These are phyloP conservation scores for Bauhinia variegata DNA, from an alignment of 306 rosid genomes.

Conservation along the genomic window DNA sequence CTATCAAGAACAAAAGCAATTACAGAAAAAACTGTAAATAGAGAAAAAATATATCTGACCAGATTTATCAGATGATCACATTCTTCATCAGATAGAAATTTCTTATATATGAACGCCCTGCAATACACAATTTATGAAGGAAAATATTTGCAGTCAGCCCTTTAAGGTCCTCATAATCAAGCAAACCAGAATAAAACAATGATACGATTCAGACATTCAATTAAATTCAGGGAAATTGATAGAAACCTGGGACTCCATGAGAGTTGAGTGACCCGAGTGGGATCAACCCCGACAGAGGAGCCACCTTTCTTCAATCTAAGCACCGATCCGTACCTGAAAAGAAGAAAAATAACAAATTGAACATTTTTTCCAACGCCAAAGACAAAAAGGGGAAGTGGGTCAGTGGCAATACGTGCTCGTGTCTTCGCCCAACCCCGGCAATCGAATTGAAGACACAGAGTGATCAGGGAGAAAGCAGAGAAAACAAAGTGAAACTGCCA, in stretches of 20 bases:
- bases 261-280: conserved; percentile 80
- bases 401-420: conserved; percentile 41
- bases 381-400: not conserved
- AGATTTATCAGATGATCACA: conserved; percentile 76
- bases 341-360: not conserved
- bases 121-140: conserved; percentile 28
- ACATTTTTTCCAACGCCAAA: not conserved
- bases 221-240: not conserved
- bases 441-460: conserved; percentile 53
- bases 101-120: conserved; percentile 87
- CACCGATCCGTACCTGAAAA: conserved; percentile 60
- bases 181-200: no score
- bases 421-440: conserved; percentile 42
- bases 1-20: conserved; percentile 1
- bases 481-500: conserved; percentile 43
- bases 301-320: conserved; percentile 46
- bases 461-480: conserved; percentile 49
- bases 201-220: conserved; percentile 3
- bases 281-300: conserved; percentile 65
- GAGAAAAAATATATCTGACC: conserved; percentile 45
- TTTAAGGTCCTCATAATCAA: no score
- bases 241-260: conserved; percentile 90
- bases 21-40: not conserved
- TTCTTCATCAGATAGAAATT: conserved; percentile 70
- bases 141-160: no score